Evolutionary conservation across 495 filamentous ascomycete species (phyloP).

Genomic region (Annulohypoxylon nitens): DNA sequence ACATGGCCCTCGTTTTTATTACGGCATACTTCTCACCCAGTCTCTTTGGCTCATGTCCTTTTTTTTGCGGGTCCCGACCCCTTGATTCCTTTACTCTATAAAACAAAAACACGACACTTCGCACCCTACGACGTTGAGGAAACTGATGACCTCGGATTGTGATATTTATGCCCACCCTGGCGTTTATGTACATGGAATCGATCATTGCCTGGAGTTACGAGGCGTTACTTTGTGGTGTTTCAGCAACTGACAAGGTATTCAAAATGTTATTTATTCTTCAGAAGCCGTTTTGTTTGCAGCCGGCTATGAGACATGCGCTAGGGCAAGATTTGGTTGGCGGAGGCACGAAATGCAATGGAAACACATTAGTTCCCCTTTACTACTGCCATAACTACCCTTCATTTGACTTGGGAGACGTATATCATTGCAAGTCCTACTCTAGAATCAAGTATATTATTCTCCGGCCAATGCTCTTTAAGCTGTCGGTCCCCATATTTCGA

Average conservation of each 20-base stretch:
- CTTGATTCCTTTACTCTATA: conserved; percentile 14
- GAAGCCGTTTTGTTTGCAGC: conserved; percentile 25
- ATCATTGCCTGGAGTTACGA: conserved; percentile 46
- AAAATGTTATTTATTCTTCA: conserved; percentile 38
- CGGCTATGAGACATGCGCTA: conserved; percentile 27
- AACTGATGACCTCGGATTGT: conserved; percentile 30
- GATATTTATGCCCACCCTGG: conserved; percentile 20
- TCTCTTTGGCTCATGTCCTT: conserved; percentile 11
- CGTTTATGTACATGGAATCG: conserved; percentile 35
- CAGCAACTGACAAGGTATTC: conserved; percentile 29
- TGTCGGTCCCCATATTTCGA: background rate
- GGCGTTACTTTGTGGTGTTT: conserved; percentile 20
- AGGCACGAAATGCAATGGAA: conserved; percentile 15
- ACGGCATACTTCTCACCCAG: conserved; percentile 2
- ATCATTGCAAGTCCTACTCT: conserved; percentile 28
- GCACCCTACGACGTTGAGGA: conserved; percentile 6
- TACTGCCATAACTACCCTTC: conserved; percentile 21
- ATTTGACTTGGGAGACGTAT: conserved; percentile 18
- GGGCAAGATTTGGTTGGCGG: conserved; percentile 12
- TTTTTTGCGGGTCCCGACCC: conserved; percentile 9
- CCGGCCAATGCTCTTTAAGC: conserved; percentile 5
- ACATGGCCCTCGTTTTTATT: conserved; percentile 7
- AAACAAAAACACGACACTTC: conserved; percentile 9
- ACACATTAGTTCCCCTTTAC: conserved; percentile 16
- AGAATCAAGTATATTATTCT: conserved; percentile 29